Evolutionary conservation across 2,329 filamentous ascomycete genomes (phyloP), one percentile per base, ranked within the genome.

Genomic region (Sporothrix phasma): DNA sequence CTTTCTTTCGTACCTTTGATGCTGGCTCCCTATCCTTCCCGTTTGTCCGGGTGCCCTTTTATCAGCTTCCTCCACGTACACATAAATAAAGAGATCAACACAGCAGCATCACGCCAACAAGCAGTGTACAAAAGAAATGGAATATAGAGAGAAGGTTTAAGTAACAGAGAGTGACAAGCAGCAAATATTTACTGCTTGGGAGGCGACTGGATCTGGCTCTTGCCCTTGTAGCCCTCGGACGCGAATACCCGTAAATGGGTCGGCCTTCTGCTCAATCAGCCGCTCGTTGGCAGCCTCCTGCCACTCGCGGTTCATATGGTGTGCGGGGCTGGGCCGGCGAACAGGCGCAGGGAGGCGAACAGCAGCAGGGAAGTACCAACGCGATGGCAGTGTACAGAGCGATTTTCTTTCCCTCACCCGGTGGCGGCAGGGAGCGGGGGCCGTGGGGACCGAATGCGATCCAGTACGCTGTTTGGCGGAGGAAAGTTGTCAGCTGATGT

Each of bases 251-350:
- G 88, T 91, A 76, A 96, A 84, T 67, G 92, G 92, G 75, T 96
- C 92, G 74, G 90, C 82, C 73, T 88, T 89, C 85, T 95, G 89
- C 74, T 81, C 81, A 90, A 95, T 75, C 77, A 97, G 83, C 78
- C 89, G 94, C 81, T 97, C 94, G 79, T 99, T 96, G 71, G 88
- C 84, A 71, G 88, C 88, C 82, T 97, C 92, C 81, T 99, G 91
- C 86, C 89, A 97, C 80, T 99, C 94, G 83, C 90, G 89, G 80
- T 82, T 93, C 92, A 99, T n/a, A n/a, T 96, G 73, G 93, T 96
- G 76, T 82, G 81, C 70, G 94, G 94, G 68, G 84, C 73, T 66
- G 85, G 84, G 75, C 84, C 83, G 72, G 89, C 91, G 75, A 90
- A 87, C 70, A 83, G 70, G 73, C 92, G 89, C 75, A 89, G 84